Evolutionary conservation across 352 stramenopile genomes (phyloP), one percentile per base, ranked within the genome.

Genomic region (Blastocystis sp.): DNA sequence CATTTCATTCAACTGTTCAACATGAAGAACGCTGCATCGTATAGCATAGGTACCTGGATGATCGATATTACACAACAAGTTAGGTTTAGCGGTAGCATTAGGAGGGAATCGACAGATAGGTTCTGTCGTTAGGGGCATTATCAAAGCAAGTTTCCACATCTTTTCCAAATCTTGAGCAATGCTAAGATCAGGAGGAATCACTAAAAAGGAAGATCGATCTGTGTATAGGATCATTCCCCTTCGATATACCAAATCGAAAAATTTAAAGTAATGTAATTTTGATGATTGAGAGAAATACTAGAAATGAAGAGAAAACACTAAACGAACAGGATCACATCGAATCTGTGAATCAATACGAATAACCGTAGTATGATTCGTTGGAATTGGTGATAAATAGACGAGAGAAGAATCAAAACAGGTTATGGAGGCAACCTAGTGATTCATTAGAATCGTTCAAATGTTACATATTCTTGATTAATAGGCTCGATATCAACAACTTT

Each of bases 351-450:
- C n/a, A 21, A 77, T n/a, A 0, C n/a, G 37, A 1, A 77, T 56
- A 12, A 4, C 3, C 65, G 54, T 29, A 5, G 65, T 52, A 54
- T 35, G 21, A 51, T 49, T 73, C 16, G 21, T 35, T 73, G 7
- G 32, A 73, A 32, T 56, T 12, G 29, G 1, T 32, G 54, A 16
- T 32, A 61, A 12, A 43, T 83, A 83, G 35, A 59, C 27, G 2
- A 83, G 46, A 2, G 71, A 83, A 46, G 56, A 29, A 63, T 83
- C 71, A 29, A 83, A 83, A 24, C 71, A 83, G 12, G 19, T 29
- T 2, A 83, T 29, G n/a, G 19, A 49, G 1, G 9, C 9, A 32
- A 83, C 54, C 71, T 83, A 66, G n/a, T n/a, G n/a, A n/a, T n/a
- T n/a, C n/a, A n/a, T n/a, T n/a, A n/a, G n/a, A n/a, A n/a, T n/a